These are phyloP conservation scores for Linderniella brevidens DNA, from an alignment of 257 asterid species.

Conservation along the genomic window DNA sequence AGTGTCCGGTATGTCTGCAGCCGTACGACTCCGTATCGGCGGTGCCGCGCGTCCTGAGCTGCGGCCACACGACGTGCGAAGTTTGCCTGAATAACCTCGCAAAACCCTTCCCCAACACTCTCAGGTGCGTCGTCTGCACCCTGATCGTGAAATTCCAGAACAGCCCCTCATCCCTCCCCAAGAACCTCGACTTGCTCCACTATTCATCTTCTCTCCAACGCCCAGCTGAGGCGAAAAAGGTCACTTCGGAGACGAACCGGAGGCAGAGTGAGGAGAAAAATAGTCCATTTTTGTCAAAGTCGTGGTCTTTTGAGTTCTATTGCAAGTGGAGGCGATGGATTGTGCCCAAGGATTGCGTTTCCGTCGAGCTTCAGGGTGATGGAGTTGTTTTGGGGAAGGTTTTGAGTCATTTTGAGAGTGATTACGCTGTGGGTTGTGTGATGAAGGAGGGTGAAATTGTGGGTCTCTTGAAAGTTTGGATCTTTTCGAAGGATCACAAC, in stretches of 20 bases:
- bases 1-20: slow-evolving; percentile 83
- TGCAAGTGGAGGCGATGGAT: slow-evolving; percentile 61
- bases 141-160: slow-evolving; percentile 48
- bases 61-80: slow-evolving; percentile 87
- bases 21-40: slow-evolving; percentile 34
- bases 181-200: slow-evolving; percentile 81
- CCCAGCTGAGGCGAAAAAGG: slow-evolving; percentile 15
- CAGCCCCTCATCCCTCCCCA: slow-evolving; percentile 51
- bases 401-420: slow-evolving; percentile 19
- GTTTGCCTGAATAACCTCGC: slow-evolving; percentile 60
- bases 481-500: slow-evolving; percentile 15
- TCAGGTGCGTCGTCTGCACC: slow-evolving; percentile 77
- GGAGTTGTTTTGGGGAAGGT: slow-evolving; percentile 24
- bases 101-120: slow-evolving; percentile 49
- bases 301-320: slow-evolving; percentile 51
- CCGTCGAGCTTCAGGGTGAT: slow-evolving; percentile 17
- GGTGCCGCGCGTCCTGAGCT: slow-evolving; percentile 73
- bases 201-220: slow-evolving; percentile 31
- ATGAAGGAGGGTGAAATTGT: slow-evolving; percentile 33
- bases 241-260: slow-evolving; percentile 11
- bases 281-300: slow-evolving; percentile 16
- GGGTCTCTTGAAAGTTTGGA: slow-evolving; percentile 44
- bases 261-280: slow-evolving; percentile 8
- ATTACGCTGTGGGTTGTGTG: slow-evolving; percentile 18
- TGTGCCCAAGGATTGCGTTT: slow-evolving; percentile 30